Conservation (phyloP, 2,329 filamentous ascomycete genomes). For the Ophiobolus disseminans region DNA sequence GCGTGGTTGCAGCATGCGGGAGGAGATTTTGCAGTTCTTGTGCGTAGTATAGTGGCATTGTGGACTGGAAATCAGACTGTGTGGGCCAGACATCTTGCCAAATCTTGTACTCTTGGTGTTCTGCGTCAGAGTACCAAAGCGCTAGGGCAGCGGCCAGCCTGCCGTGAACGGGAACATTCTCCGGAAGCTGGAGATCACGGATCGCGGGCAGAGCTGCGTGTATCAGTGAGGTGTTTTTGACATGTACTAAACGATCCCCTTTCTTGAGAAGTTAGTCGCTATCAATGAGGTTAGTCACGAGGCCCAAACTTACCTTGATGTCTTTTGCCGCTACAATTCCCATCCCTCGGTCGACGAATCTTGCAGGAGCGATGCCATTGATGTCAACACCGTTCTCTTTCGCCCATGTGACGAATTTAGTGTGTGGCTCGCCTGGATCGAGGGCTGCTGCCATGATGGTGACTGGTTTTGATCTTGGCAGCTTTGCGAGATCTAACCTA, state of each 20-base stretch:
- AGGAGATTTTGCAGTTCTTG: slow-evolving; percentile 49
- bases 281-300: not conserved
- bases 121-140: slow-evolving; percentile 48
- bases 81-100: slow-evolving; percentile 76
- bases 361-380: slow-evolving; percentile 70
- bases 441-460: slow-evolving; percentile 38
- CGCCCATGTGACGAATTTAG: slow-evolving; percentile 73
- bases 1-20: slow-evolving; percentile 45
- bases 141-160: slow-evolving; percentile 74
- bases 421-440: slow-evolving; percentile 50
- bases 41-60: slow-evolving; percentile 65
- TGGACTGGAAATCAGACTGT: slow-evolving; percentile 63
- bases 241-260: slow-evolving; percentile 67
- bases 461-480: too few relatives aligned
- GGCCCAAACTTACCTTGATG: slow-evolving; percentile 63
- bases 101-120: slow-evolving; percentile 55
- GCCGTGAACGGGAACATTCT: slow-evolving; percentile 70
- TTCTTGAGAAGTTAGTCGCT: slow-evolving; percentile 55
- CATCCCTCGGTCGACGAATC: slow-evolving; percentile 75
- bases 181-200: slow-evolving; percentile 56
- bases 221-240: slow-evolving; percentile 69
- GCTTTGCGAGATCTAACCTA: too few relatives aligned
- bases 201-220: slow-evolving; percentile 66
- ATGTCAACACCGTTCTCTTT: slow-evolving; percentile 68
- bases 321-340: slow-evolving; percentile 75